These are phyloP conservation scores for Corynespora cassiicola DNA, from an alignment of 2,329 filamentous ascomycete genomes.

Conservation along the genomic window DNA sequence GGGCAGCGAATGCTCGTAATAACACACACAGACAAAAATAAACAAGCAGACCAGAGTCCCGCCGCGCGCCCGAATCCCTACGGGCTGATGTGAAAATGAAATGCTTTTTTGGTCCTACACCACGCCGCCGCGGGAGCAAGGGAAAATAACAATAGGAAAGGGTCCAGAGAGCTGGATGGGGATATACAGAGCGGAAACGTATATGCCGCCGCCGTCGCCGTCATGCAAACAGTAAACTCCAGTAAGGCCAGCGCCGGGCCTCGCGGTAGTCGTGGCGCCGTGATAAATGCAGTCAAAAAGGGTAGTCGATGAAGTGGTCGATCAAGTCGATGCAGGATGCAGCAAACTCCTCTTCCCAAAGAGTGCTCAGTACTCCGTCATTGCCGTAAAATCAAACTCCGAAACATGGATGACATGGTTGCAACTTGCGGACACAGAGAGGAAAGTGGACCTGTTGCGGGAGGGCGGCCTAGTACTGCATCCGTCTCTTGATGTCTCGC, in stretches of 20 bases:
- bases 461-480: constrained; percentile 29
- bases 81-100: constrained; percentile 5
- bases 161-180: constrained; percentile 4
- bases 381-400: constrained; percentile 11
- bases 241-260: constrained; percentile 10
- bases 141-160: constrained; percentile 6
- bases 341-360: constrained; percentile 11
- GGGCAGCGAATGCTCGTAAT: constrained; percentile 13
- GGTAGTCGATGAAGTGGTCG: constrained; percentile 2
- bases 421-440: constrained; percentile 10
- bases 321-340: not conserved
- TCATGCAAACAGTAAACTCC: constrained; percentile 10
- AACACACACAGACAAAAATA: constrained; percentile 5
- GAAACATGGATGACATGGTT: constrained; percentile 2
- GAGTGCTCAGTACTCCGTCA: constrained; percentile 10
- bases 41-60: too few species aligned
- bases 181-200: constrained; percentile 13
- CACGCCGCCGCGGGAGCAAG: constrained; percentile 1
- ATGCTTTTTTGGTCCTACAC: constrained; percentile 14
- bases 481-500: constrained; percentile 61
- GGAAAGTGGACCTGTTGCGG: constrained; percentile 1
- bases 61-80: not conserved
- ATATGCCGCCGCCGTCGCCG: constrained; percentile 2
- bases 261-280: constrained; percentile 2
- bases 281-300: constrained; percentile 12